Evolutionary conservation across 495 filamentous ascomycete genomes (phyloP).

Genomic region (Daldinia loculata): DNA sequence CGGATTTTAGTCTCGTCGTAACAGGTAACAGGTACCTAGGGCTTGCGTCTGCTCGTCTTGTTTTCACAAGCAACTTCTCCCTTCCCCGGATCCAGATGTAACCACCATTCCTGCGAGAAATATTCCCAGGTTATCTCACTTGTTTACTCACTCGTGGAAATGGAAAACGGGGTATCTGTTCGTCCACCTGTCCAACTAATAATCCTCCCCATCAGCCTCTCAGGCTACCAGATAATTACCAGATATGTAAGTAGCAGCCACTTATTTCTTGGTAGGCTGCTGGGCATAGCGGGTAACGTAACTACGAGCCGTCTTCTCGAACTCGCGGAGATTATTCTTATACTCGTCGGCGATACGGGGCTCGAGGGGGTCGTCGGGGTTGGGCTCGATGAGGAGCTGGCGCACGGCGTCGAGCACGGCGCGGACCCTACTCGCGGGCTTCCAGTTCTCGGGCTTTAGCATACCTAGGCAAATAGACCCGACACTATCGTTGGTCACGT

Average conservation of each 20-base stretch:
- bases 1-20: not conserved
- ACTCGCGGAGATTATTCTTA: conserved; percentile 73
- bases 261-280: conserved; percentile 1
- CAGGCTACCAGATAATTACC: not conserved
- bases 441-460: conserved; percentile 92
- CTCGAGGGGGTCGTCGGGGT: conserved; percentile 95
- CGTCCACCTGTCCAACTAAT: not conserved
- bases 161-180: not conserved
- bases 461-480: conserved; percentile 92
- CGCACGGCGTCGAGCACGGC: conserved; percentile 83
- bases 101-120: not conserved
- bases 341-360: conserved; percentile 85
- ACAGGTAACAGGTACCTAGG: no score
- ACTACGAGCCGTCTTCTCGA: conserved; percentile 82
- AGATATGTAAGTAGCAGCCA: not conserved
- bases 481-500: conserved; percentile 90
- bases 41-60: no score
- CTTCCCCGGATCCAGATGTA: not conserved
- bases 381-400: conserved; percentile 81
- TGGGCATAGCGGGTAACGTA: conserved; percentile 84
- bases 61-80: not conserved
- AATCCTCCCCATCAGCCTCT: not conserved
- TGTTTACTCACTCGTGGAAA: not conserved
- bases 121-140: not conserved
- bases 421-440: conserved; percentile 80